A percentile compares a stretch with the other conserved stretches of the same genome.
phyloP scores from a whole-genome alignment of 352 stramenopile species.

The Pythium periplocum region DNA sequence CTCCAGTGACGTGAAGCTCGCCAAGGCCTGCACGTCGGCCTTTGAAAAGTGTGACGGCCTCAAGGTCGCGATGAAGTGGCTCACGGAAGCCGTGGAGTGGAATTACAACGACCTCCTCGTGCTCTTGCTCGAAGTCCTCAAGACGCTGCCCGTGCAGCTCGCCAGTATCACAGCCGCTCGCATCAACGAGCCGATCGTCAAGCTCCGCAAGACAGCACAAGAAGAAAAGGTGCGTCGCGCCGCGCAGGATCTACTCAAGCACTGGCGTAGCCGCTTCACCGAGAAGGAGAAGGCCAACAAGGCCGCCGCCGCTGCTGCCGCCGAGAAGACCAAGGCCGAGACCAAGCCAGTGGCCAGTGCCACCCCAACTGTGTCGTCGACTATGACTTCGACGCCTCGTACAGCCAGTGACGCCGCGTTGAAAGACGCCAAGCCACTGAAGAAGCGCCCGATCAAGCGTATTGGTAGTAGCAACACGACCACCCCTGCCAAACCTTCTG shows the following conservation, averaged over 20 bases:
- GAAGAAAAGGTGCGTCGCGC: conserved; percentile 76
- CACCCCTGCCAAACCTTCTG: conserved; percentile 49
- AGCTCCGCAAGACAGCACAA: conserved; percentile 71
- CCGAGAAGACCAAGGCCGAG: conserved; percentile 9
- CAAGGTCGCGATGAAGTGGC: conserved; percentile 72
- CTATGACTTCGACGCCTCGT: conserved; percentile 1
- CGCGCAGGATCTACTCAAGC: conserved; percentile 81
- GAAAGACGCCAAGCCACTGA: conserved; percentile 40
- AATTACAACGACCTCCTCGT: conserved; percentile 78
- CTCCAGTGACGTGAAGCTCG: conserved; percentile 46
- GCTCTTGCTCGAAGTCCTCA: conserved; percentile 75
- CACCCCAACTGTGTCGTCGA: conserved; percentile 6
- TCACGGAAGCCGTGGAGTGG: conserved; percentile 72
- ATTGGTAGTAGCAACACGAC: conserved; percentile 35
- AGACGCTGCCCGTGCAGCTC: conserved; percentile 76
- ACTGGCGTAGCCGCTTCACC: conserved; percentile 81
- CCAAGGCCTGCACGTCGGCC: conserved; percentile 40
- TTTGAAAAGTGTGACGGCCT: conserved; percentile 75
- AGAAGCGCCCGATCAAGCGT: conserved; percentile 72
- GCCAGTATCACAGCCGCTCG: conserved; percentile 82
- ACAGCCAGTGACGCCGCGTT: conserved; percentile 11
- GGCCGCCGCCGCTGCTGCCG: too few species aligned
- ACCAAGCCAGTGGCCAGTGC: conserved; percentile 19
- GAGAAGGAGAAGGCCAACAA: conserved; percentile 55
- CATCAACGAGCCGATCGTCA: conserved; percentile 87